A percentile compares a stretch with the other conserved stretches of the same genome.
These are phyloP conservation scores for Lepidium africanum DNA, from an alignment of 345 rosid species.

Conservation along the genomic window DNA sequence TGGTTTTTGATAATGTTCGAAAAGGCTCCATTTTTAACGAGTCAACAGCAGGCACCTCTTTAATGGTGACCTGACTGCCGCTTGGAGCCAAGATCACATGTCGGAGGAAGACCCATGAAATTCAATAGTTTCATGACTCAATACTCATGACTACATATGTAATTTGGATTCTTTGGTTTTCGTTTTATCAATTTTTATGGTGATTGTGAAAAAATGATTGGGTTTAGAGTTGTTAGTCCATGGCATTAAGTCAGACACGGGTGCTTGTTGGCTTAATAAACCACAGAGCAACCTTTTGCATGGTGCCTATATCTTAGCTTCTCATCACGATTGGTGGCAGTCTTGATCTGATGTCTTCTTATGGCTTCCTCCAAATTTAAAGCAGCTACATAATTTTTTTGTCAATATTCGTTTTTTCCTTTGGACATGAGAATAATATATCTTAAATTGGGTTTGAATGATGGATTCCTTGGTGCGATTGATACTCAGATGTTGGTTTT, in stretches of 20 bases:
- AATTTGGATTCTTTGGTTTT: background rate
- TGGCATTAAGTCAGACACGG: constrained; percentile 31
- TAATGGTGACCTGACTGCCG: constrained; percentile 32
- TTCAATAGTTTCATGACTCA: constrained; percentile 23
- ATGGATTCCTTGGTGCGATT: no score
- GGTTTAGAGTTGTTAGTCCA: background rate
- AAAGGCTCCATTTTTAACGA: constrained; percentile 21
- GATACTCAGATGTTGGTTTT: no score
- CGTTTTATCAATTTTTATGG: background rate
- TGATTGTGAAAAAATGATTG: background rate
- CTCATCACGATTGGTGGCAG: constrained; percentile 28
- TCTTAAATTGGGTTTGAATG: no score
- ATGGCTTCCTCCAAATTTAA: constrained; percentile 28
- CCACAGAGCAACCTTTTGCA: constrained; percentile 31
- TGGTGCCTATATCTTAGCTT: constrained; percentile 23
- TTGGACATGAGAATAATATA: no score
- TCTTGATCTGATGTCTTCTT: constrained; percentile 27
- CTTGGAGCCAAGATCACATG: constrained; percentile 28
- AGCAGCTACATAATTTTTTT: background rate
- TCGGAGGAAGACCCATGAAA: constrained; percentile 31
- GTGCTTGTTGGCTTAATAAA: constrained; percentile 29
- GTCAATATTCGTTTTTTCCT: background rate
- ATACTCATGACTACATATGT: constrained; percentile 15
- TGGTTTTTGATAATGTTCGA: no score
- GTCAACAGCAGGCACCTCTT: constrained; percentile 31